Evolutionary conservation across 2,329 filamentous ascomycete genomes (phyloP), one percentile per base, ranked within the genome.

Genomic region (Kalmusia sp.): DNA sequence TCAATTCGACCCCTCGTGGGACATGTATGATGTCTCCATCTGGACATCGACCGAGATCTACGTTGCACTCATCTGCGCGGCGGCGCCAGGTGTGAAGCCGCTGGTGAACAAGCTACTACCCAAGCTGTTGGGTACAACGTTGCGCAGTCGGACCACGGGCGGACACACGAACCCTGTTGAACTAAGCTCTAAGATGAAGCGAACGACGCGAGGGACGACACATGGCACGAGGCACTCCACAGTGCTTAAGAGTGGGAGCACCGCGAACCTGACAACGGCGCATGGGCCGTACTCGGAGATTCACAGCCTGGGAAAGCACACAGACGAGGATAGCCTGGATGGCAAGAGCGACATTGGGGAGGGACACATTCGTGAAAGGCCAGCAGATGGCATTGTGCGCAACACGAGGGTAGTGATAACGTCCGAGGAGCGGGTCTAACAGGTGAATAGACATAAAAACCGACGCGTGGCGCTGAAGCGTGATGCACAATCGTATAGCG

Each of bases 11-110:
- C 55, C 64, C 2, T 52, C 55, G 9, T 67, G 62, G 64, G 60
- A 67, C 28, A 38, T 54, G 27, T 67, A 63, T 54, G 64, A 67
- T 31, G 49, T 67, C 2, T 60, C 58, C 3, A 65, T 65, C 33
- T 67, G 64, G 64, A 59, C 62, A 4, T 57, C 58, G 8, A 59
- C 56, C 0, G 64, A 67, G 28, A 58, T 65, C 9, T 67, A 65
- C 31, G 54, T 62, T 21, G 53, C 57, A 21, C 17, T 67, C 4
- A 52, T 65, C 4, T 67, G 64, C 34, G 64, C 64, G 4, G 51
- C 62, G 2, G 62, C 62, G 14, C 64, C 62, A 4, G 64, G 64
- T 0, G 48, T 61, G 1, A 67, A 65, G 27, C 62, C 62, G 0
- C 43, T 64, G 3, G 30, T 67, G 3, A 39, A 50, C 15, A 59